A percentile compares a stretch with the other conserved stretches of the same genome.
These are phyloP conservation scores for Tricholoma sp. DNA, from an alignment of 768 basidiomycete species.

Conservation along the genomic window DNA sequence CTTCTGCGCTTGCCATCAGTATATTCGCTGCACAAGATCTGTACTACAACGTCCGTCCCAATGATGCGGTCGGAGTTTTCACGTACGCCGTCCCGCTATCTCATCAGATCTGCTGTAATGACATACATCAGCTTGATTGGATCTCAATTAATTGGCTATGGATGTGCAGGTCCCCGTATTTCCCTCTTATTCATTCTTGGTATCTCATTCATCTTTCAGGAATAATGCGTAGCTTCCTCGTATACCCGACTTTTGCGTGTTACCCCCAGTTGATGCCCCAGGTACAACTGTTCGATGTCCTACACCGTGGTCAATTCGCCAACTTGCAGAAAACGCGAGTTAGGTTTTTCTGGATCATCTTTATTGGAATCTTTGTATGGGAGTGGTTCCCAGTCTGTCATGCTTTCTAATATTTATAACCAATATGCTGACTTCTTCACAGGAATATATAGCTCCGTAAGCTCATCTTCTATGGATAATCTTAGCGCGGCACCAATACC, in stretches of 20 bases:
- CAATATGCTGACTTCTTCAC: neutral
- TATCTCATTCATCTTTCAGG: constrained; percentile 9
- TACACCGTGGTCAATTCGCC: constrained; percentile 35
- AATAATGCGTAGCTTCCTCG: constrained; percentile 35
- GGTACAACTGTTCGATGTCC: constrained; percentile 36
- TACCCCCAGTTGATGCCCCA: constrained; percentile 35
- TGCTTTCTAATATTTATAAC: neutral
- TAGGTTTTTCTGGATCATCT: constrained; percentile 51
- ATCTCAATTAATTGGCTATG: constrained; percentile 23
- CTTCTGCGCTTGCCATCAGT: constrained; percentile 45
- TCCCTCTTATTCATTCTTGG: constrained; percentile 8
- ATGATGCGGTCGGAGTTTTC: constrained; percentile 36
- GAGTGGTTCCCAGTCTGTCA: constrained; percentile 46
- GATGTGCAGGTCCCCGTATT: constrained; percentile 9
- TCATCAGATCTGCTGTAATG: neutral
- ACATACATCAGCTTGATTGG: constrained; percentile 15
- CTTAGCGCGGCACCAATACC: constrained; percentile 4
- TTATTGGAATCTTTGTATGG: constrained; percentile 47
- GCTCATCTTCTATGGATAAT: constrained; percentile 1
- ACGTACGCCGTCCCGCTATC: constrained; percentile 13
- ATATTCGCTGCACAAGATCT: constrained; percentile 51
- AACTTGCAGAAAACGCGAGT: constrained; percentile 44
- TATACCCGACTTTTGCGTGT: constrained; percentile 39
- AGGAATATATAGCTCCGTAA: constrained; percentile 38
- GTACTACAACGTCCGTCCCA: constrained; percentile 40